Base-by-base conservation (phyloP, 139 green algal species). In the Micractinium sp. region DNA sequence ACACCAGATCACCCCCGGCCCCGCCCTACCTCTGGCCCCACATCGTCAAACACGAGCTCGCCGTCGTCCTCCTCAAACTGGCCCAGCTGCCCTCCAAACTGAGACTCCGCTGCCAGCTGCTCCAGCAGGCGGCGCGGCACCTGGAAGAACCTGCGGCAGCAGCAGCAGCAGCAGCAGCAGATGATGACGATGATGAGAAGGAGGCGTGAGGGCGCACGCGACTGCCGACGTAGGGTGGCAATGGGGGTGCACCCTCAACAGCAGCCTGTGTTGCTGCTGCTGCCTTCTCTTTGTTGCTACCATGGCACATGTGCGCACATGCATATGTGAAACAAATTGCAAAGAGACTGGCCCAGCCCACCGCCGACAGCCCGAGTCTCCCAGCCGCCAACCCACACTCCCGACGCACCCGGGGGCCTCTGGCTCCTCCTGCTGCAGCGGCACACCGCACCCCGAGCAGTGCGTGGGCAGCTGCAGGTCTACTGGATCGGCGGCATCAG, bases 361-460 rank as follows among this genome's bases (percentile, higher is more conserved):
- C 7, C 16, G 74, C 33, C 16, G 3, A 53, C 53, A 29, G 53
- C 4, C 29, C 23, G 56, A 35, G 47, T 9, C 33, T 13, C 15
- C 36, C 75, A 81, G n/a, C n/a, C n/a, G n/a, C 14, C 35, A 38
- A 60, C 35, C 23, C 29, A 77, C 71, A n/a, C 2, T 18, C 71
- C 31, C 35, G 53, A 33, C 94, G 90, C 79, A 98, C 95, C 96
- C 96, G 73, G 96, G 93, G 0, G 71, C 86, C 29, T 95, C 79
- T 16, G 93, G 83, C 61, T 96, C 90, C 36, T 92, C 84, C 74
- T 93, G 80, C 89, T 98, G 96, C 88, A 98, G 89, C 81, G 87
- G 90, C 31, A 98, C 93, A 15, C 96, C 96, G 87, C 96, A 98
- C 18, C 96, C 96, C 31, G 92, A 94, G 92, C 96, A 98, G 87